Conservation (phyloP, 257 asterid genomes). For the Solanum clarkiae region DNA sequence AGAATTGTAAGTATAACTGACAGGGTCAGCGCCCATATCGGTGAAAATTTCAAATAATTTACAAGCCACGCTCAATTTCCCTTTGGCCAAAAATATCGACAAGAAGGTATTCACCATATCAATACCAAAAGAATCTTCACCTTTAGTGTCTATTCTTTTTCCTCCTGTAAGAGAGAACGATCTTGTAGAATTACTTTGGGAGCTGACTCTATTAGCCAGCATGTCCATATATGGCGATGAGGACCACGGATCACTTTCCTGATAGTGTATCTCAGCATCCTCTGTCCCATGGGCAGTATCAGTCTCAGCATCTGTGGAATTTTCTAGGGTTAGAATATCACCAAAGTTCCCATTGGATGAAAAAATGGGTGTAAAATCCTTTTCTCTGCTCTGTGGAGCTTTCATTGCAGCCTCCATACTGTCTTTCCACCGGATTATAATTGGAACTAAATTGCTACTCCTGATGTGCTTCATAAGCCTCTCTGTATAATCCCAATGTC, state of each 20-base stretch:
- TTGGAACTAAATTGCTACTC: constrained; percentile 61
- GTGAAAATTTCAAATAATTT: constrained; percentile 81
- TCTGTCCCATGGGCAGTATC: constrained; percentile 6
- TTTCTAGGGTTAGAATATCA: constrained; percentile 33
- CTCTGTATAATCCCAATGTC: constrained; percentile 63
- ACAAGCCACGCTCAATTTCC: constrained; percentile 85
- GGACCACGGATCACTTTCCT: constrained; percentile 70
- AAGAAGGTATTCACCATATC: constrained; percentile 87
- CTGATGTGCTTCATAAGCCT: constrained; percentile 62
- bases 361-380: constrained; percentile 61
- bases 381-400: constrained; percentile 48
- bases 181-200: constrained; percentile 8
- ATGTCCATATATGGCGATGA: constrained; percentile 86
- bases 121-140: constrained; percentile 64
- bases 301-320: constrained; percentile 5
- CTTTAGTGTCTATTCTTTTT: constrained; percentile 46
- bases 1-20: constrained; percentile 74
- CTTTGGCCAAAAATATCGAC: constrained; percentile 74
- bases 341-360: constrained; percentile 37
- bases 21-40: constrained; percentile 52
- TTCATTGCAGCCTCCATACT: constrained; percentile 61
- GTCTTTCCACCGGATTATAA: constrained; percentile 68
- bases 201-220: constrained; percentile 39
- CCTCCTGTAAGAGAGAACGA: constrained; percentile 41
- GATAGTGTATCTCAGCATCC: constrained; percentile 2